Base-by-base conservation (phyloP, 176 grass and related monocot genomes). In the Carex kokanica region DNA sequence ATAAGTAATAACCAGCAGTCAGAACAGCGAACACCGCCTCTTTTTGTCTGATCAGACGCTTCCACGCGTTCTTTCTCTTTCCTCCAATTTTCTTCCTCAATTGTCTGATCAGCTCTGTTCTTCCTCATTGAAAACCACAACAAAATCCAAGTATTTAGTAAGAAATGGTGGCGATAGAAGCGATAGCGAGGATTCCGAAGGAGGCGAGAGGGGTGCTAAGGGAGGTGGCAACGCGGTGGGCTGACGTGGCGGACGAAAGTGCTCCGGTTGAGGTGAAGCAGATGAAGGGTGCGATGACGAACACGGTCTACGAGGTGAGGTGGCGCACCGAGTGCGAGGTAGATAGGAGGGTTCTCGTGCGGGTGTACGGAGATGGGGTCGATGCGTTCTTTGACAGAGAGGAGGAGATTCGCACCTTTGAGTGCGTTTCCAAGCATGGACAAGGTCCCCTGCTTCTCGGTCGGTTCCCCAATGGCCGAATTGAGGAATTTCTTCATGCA, bases 401-500 rank as follows among this genome's bases (percentile, higher is more conserved):
- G 23, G 96, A 89, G 81, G 96, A 99, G 89, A 85, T 95, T 58
- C 89, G 89, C 79, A 99, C 96, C 81, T 99, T 99, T 88, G 93
- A 99, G 91, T 99, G 91, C 86, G 85, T 99, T 81, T 95, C 96
- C 20, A 83, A 90, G 83, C 96, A 98, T 69, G 93, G 96, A 27
- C 96, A 98, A 80, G 96, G 96, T 0, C 96, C 96, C 52, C 86
- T 90, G 62, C 96, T 99, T 41, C 91, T 99, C 34, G 93, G 85
- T 74, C 85, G 93, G 6, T 99, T 99, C 84, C 88, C 82, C 62
- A 99, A 88, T 87, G 96, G 96, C 54, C 96, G 96, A 65, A 89
- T 99, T 78, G 93, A 99, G 91, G 96, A 99, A 89, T 99, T 99
- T 85, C 92, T 99, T 88, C 96, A 99, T 81, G 96, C 96, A 38